Evolutionary conservation across 192 early-diverging fungal genomes (phyloP).

Genomic region (Backusella circina): DNA sequence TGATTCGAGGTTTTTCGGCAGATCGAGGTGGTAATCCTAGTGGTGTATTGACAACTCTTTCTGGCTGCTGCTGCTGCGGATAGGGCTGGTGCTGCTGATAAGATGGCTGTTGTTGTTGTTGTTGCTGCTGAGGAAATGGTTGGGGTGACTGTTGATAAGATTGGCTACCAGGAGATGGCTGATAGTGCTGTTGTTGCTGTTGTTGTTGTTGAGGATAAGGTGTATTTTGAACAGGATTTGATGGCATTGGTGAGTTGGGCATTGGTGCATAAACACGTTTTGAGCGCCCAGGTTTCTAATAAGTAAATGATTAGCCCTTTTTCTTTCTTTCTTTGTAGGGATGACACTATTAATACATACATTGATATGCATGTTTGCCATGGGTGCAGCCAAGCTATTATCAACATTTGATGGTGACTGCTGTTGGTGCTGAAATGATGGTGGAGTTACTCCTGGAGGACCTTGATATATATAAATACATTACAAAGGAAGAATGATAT

Average conservation of each 20-base stretch:
- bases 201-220: constrained; percentile 11
- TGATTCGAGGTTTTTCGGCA: constrained; percentile 64
- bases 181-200: constrained; percentile 34
- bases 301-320: neutral
- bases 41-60: constrained; percentile 31
- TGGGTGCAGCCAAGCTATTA: neutral
- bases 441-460: neutral
- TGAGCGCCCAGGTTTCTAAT: constrained; percentile 13
- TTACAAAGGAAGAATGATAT: neutral
- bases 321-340: neutral
- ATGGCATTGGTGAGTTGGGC: neutral
- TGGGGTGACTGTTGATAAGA: neutral
- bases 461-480: neutral
- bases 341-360: neutral
- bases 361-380: constrained; percentile 1
- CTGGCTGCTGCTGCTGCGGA: constrained; percentile 25
- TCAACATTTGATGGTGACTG: neutral
- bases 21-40: constrained; percentile 29
- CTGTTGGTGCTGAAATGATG: neutral
- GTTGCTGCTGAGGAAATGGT: constrained; percentile 21
- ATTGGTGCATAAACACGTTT: constrained; percentile 18
- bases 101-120: neutral
- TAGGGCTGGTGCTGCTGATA: neutral
- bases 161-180: neutral
- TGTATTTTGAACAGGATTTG: neutral